Base-by-base conservation (phyloP, 106 monocot species). In the Allium sativum region DNA sequence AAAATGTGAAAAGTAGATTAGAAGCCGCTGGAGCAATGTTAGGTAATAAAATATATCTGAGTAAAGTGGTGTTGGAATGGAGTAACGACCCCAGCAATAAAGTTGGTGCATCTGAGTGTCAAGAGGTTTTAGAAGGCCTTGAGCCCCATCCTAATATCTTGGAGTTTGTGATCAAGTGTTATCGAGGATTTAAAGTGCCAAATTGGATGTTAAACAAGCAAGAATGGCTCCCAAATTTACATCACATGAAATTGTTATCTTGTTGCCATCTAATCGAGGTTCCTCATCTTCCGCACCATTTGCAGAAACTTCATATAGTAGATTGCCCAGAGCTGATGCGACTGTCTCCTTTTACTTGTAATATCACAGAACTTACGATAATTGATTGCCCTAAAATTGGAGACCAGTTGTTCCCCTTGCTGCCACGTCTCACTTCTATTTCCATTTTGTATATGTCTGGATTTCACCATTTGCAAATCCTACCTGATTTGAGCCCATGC, bases 81-180 rank as follows among this genome's bases (percentile, higher is more conserved):
- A 13, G 1, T 11, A 12, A 7, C 7, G 40, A 42, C 7, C 11
- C 8, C 12, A 17, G 40, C 2, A 10, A 40, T 41, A 9, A 20
- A 4, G 9, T 5, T 14, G 5, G 52, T 17, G 12, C 6, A 52
- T 12, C 6, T 52, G 9, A 44, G 6, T n/a, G n/a, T n/a, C 48
- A 53, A 12, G 57, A 66, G 42, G 64, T 70, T 19, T 59, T 77
- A 45, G 71, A 77, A 59, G 58, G 31, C 22, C 65, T 77, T 5
- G 56, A 44, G 21, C 71, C 71, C 4, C 31, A 65, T 59, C n/a
- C 48, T 4, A 61, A 54, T 45, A 14, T 71, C 11, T 57, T 66
- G 40, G 18, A 53, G 9, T 42, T 77, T 42, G 42, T 2, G 14
- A 66, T 77, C 18, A n/a, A n/a, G n/a, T n/a, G n/a, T n/a, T n/a